Evolutionary conservation across 345 rosid genomes (phyloP), one percentile per base, ranked within the genome.

Genomic region (Rhizophora mangle): DNA sequence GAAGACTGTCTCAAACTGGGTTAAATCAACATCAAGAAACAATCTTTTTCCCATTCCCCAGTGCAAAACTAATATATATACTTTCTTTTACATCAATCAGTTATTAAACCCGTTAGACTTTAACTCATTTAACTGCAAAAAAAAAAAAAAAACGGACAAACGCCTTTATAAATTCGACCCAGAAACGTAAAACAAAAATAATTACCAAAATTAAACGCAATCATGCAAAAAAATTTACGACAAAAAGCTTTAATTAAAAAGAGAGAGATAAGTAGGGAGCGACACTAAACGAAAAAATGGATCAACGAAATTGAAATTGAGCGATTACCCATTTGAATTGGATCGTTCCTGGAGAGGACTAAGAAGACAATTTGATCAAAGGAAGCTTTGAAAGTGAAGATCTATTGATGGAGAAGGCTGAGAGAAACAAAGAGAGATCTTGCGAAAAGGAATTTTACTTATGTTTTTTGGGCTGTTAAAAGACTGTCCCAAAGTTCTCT

Each of bases 301-400:
- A 73, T 73, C 64, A 34, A 58, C 20, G 20, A 58, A n/a, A 67
- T 32, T 61, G 76, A 65, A 39, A 72, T 64, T 47, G 71, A 70
- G 55, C 59, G 62, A 52, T n/a, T 65, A 74, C 78, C 74, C 78
- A 82, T 82, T 51, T 37, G 57, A 32, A 36, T 53, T 66, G 47
- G 78, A 70, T 76, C 65, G 53, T 19, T 22, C n/a, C 24, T 27
- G 10, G 51, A 47, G 65, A 60, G 11, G 37, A 63, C 34, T n/a
- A 69, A 58, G 9, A 68, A 54, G 53, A 46, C 46, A 68, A 69
- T 10, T 27, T 63, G 57, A 68, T 70, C 43, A 54, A n/a, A 20
- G 69, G 52, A 6, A 24, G 13, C 49, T 37, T 64, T 4, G 18
- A 15, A 8, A 67, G 55, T 72, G 64, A 34, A 62, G 63, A 63